These are phyloP conservation scores for Sphaerobolus stellatus DNA, from an alignment of 1,284 basidiomycete genomes.

Conservation along the genomic window DNA sequence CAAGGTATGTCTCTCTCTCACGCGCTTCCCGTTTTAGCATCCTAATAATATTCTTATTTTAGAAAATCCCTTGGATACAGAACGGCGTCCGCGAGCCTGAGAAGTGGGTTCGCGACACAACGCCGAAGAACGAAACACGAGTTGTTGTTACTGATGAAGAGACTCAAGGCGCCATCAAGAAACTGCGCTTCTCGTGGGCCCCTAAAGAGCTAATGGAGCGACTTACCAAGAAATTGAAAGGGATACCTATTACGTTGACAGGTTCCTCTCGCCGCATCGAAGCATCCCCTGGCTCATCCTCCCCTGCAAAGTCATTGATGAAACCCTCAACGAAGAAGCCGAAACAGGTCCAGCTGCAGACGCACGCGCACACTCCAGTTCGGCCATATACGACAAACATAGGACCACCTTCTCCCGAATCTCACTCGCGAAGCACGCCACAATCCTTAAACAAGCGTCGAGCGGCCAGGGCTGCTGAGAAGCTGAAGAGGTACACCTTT, in stretches of 20 bases:
- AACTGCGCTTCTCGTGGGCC: conserved; percentile 5
- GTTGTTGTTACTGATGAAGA: conserved; percentile 80
- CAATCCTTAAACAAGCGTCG: too few relatives aligned
- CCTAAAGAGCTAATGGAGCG: conserved; percentile 1
- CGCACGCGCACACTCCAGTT: too few relatives aligned
- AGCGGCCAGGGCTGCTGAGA: not conserved
- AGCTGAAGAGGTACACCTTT: not conserved
- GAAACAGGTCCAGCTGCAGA: too few relatives aligned
- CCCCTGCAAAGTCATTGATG: too few relatives aligned
- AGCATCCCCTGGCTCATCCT: too few relatives aligned
- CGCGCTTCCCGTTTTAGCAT: conserved; percentile 2
- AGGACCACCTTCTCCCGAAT: too few relatives aligned
- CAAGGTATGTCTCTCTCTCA: conserved; percentile 65
- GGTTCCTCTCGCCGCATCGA: not conserved
- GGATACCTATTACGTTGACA: conserved; percentile 1
- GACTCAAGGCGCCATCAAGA: conserved; percentile 67
- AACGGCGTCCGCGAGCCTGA: conserved; percentile 69
- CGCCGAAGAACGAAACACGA: conserved; percentile 55
- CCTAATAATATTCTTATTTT: conserved; percentile 18
- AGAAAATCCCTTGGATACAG: conserved; percentile 77
- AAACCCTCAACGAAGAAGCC: too few relatives aligned
- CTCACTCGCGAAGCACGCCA: too few relatives aligned
- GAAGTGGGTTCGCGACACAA: conserved; percentile 80
- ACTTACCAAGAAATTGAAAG: conserved; percentile 4
- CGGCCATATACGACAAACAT: too few relatives aligned